These are phyloP conservation scores for Gaeumannomyces tritici DNA, from an alignment of 2,329 filamentous ascomycete species.

Conservation along the genomic window DNA sequence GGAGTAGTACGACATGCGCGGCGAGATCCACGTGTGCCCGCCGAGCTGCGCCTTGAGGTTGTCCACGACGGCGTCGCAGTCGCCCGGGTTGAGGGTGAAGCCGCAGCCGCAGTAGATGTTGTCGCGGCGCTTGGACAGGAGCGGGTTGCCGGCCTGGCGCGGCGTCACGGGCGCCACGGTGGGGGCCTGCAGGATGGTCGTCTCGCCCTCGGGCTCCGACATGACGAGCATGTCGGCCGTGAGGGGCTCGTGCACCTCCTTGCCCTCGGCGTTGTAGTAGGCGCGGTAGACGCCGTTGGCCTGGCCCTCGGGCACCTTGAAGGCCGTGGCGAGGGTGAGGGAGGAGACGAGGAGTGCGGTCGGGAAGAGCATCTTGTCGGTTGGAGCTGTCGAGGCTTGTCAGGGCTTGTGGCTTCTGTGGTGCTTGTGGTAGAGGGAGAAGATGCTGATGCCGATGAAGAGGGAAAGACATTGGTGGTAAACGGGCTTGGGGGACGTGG, in stretches of 20 bases:
- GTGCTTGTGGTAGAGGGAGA: not conserved
- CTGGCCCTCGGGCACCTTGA: not conserved
- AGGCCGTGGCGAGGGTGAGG: not conserved
- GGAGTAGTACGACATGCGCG: not conserved
- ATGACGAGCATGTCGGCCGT: not conserved
- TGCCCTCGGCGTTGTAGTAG: not conserved
- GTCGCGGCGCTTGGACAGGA: not conserved
- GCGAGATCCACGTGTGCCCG: not conserved
- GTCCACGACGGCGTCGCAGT: not conserved
- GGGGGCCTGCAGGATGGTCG: not conserved
- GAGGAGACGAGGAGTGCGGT: not conserved
- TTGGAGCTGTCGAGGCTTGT: not conserved
- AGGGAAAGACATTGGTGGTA: not conserved
- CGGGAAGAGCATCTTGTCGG: not conserved
- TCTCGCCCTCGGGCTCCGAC: not conserved
- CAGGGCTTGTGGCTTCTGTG: not conserved
- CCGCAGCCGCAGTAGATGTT: not conserved
- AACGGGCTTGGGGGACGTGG: not conserved
- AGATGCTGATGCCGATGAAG: not conserved
- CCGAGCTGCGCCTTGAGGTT: not conserved
- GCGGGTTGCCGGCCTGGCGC: not conserved
- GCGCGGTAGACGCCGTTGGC: not conserved
- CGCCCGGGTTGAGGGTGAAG: not conserved
- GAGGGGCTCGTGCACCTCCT: not conserved
- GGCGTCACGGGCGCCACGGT: not conserved